Evolutionary conservation across 164 flowering plant species (phyloP).

Genomic region (Vitis amurensis): DNA sequence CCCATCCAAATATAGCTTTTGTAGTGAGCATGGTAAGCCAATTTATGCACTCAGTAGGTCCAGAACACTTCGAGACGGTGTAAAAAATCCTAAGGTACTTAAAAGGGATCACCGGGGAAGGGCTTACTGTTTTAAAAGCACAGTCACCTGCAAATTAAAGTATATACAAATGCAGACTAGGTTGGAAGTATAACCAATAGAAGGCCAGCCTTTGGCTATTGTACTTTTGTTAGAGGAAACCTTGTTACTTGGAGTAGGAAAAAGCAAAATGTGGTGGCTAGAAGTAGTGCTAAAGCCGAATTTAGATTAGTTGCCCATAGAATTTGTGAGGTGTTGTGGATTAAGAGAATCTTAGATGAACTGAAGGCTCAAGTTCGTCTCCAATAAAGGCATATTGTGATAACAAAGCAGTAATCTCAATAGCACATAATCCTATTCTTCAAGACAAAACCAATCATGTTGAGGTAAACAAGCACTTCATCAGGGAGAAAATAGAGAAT

Average conservation of each 20-base stretch:
- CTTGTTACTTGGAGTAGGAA: no score
- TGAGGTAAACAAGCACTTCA: no score
- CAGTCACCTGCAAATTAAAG: background rate
- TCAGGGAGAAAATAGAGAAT: no score
- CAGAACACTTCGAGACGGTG: background rate
- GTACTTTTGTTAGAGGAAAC: background rate
- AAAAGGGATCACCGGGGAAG: background rate
- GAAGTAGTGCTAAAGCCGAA: slow-evolving; percentile 1
- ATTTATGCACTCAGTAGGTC: no score
- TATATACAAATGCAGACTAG: background rate
- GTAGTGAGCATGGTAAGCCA: background rate
- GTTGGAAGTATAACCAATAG: background rate
- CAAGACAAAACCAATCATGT: no score
- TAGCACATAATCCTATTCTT: no score
- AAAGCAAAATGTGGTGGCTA: background rate
- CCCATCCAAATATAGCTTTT: background rate
- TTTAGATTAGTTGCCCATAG: slow-evolving; percentile 2
- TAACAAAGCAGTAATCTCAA: no score
- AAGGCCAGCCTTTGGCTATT: background rate
- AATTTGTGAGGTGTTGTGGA: background rate
- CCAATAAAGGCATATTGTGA: no score
- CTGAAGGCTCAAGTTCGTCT: background rate
- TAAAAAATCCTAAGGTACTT: background rate
- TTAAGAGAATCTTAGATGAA: background rate
- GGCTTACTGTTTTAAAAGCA: background rate